A percentile compares a stretch with the other conserved stretches of the same genome.
Conservation (phyloP, 1,139 yeast species). For the Nakaseomyces uthaithaninus region DNA sequence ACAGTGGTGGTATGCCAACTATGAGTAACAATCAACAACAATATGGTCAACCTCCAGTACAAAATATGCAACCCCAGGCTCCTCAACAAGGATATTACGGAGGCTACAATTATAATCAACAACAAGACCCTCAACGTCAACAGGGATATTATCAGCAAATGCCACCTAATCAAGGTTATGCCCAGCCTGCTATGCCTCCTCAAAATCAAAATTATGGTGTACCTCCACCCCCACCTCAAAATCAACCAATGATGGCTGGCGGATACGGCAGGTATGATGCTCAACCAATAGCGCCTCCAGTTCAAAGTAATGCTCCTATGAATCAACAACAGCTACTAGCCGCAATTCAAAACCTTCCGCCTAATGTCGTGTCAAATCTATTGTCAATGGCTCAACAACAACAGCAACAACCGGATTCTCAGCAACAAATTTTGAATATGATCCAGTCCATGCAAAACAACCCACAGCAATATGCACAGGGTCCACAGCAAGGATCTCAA, state of each 20-base stretch:
- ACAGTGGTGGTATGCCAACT: constrained; percentile 17
- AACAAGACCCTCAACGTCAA: constrained; percentile 19
- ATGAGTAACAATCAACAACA: background rate
- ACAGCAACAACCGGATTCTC: constrained; percentile 28
- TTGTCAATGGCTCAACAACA: constrained; percentile 37
- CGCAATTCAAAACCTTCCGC: constrained; percentile 44
- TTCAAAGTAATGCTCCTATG: constrained; percentile 24
- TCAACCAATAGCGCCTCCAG: constrained; percentile 21
- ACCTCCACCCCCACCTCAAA: constrained; percentile 11
- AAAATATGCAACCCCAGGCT: constrained; percentile 8
- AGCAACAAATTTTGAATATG: constrained; percentile 26
- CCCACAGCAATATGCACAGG: constrained; percentile 8
- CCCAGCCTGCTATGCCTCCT: constrained; percentile 6
- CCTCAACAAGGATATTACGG: constrained; percentile 12
- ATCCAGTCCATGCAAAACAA: constrained; percentile 26
- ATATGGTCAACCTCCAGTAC: constrained; percentile 10
- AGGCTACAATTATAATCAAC: constrained; percentile 14
- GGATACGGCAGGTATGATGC: constrained; percentile 24
- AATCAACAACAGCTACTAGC: constrained; percentile 32
- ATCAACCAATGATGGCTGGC: constrained; percentile 4
- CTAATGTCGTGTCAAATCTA: constrained; percentile 44
- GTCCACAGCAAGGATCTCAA: constrained; percentile 13
- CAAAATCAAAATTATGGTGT: constrained; percentile 18
- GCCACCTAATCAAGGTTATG: constrained; percentile 14
- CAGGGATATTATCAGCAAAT: constrained; percentile 10